Percentiles rank a stretch among this genome's conserved stretches.
These are phyloP conservation scores for Boletus subparvulus DNA, from an alignment of 768 basidiomycete genomes.

Conservation along the genomic window DNA sequence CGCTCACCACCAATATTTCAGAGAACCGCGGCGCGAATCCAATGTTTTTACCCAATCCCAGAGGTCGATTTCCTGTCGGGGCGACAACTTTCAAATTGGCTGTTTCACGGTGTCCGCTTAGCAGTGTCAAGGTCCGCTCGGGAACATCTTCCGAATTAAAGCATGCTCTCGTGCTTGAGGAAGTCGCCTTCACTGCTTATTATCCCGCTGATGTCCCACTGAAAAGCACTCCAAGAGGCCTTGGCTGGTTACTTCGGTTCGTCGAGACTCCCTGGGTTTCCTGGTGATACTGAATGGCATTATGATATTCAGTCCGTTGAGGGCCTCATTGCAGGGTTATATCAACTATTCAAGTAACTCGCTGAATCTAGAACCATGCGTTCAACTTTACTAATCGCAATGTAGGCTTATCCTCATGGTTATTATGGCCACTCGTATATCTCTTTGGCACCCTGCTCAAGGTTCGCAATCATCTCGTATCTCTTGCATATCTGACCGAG, in stretches of 20 bases:
- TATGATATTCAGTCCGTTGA: constrained; percentile 36
- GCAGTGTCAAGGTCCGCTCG: constrained; percentile 39
- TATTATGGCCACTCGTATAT: constrained; percentile 48
- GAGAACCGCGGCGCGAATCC: neutral
- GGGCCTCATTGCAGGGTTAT: constrained; percentile 48
- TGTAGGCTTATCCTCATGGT: constrained; percentile 28
- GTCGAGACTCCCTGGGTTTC: constrained; percentile 13
- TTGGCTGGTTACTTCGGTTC: constrained; percentile 60
- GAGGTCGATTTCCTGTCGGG: constrained; percentile 58
- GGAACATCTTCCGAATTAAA: constrained; percentile 24
- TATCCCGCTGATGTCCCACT: constrained; percentile 53
- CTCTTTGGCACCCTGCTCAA: constrained; percentile 50
- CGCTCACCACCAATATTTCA: neutral
- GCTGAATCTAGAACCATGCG: neutral
- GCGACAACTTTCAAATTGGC: constrained; percentile 55
- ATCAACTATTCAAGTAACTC: constrained; percentile 46
- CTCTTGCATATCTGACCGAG: neutral
- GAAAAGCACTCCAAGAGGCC: constrained; percentile 36
- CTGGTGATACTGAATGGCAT: neutral
- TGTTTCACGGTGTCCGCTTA: constrained; percentile 40
- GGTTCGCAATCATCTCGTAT: constrained; percentile 29
- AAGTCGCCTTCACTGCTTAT: constrained; percentile 63
- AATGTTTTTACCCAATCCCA: constrained; percentile 44
- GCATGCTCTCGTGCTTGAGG: constrained; percentile 54
- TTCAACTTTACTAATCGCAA: neutral